Evolutionary conservation across 129 eudicot genomes (phyloP).

Genomic region (Ambrosia artemisiifolia): DNA sequence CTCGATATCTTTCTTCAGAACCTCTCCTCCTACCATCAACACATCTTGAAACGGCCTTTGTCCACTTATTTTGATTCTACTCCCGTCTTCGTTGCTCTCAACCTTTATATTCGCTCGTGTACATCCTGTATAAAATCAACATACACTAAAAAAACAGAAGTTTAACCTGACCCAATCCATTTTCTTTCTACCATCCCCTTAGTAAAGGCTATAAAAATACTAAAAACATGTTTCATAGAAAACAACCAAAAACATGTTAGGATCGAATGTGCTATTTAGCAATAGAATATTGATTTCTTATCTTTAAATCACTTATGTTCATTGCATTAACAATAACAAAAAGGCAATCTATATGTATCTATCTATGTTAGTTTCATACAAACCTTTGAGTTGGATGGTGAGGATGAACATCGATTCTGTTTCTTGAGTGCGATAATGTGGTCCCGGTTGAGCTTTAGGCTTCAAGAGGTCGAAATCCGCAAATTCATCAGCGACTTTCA

Average conservation of each 20-base stretch:
- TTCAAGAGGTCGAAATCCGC: conserved; percentile 36
- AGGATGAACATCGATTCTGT: conserved; percentile 51
- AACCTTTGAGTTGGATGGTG: conserved; percentile 49
- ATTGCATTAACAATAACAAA: not conserved
- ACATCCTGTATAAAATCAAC: conserved; percentile 32
- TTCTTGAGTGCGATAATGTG: conserved; percentile 38
- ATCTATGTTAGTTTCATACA: conserved; percentile 3
- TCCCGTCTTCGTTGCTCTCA: conserved; percentile 49
- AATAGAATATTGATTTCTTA: not conserved
- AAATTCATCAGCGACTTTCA: conserved; percentile 41
- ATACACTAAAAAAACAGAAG: not conserved
- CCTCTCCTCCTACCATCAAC: conserved; percentile 33
- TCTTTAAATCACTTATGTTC: not conserved
- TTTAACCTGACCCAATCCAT: too few relatives aligned
- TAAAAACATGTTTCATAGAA: too few relatives aligned
- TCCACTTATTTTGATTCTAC: conserved; percentile 35
- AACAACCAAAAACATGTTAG: not conserved
- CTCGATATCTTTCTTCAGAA: conserved; percentile 39
- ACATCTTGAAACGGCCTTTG: conserved; percentile 43
- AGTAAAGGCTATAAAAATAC: too few relatives aligned
- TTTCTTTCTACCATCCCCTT: too few relatives aligned
- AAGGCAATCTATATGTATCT: not conserved
- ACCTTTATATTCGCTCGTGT: conserved; percentile 37
- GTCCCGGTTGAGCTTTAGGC: conserved; percentile 35
- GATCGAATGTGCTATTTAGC: not conserved